phyloP scores from a whole-genome alignment of 139 green algal species.

The Tetradesmus lagerheimii region DNA sequence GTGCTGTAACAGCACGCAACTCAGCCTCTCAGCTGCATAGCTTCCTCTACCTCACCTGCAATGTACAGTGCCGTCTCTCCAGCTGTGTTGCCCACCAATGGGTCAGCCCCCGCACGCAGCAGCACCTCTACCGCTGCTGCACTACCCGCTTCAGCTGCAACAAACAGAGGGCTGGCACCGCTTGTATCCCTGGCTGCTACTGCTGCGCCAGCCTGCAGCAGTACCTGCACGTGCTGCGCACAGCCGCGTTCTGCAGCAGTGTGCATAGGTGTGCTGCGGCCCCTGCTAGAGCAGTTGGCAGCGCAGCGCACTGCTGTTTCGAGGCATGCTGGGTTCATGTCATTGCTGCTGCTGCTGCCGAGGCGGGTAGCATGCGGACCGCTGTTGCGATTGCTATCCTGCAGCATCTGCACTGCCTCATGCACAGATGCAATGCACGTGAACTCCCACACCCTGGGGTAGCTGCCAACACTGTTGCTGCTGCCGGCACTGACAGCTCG shows the following conservation, averaged over 20 bases:
- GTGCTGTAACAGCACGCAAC: background rate
- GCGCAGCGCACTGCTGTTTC: conserved; percentile 62
- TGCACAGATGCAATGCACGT: background rate
- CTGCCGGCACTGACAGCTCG: background rate
- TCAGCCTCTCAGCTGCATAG: too few relatives aligned
- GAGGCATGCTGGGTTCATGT: conserved; percentile 8
- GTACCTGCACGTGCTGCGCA: background rate
- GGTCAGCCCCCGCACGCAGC: conserved; percentile 69
- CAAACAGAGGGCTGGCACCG: conserved; percentile 79
- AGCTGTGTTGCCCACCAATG: conserved; percentile 54
- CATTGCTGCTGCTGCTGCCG: background rate
- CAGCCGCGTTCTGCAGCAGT: conserved; percentile 66
- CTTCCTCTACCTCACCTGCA: conserved; percentile 50
- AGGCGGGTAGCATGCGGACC: background rate
- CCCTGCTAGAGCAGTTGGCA: conserved; percentile 74
- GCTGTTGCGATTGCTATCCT: background rate
- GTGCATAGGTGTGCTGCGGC: conserved; percentile 79
- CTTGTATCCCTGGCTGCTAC: conserved; percentile 19
- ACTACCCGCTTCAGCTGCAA: conserved; percentile 65
- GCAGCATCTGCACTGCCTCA: background rate
- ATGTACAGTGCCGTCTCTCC: conserved; percentile 93
- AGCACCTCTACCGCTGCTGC: conserved; percentile 51
- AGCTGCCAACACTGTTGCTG: background rate
- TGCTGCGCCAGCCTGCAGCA: conserved; percentile 39
- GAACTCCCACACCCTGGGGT: conserved; percentile 23